Conservation (phyloP, 768 basidiomycete genomes). For the Boletus speciosus region DNA sequence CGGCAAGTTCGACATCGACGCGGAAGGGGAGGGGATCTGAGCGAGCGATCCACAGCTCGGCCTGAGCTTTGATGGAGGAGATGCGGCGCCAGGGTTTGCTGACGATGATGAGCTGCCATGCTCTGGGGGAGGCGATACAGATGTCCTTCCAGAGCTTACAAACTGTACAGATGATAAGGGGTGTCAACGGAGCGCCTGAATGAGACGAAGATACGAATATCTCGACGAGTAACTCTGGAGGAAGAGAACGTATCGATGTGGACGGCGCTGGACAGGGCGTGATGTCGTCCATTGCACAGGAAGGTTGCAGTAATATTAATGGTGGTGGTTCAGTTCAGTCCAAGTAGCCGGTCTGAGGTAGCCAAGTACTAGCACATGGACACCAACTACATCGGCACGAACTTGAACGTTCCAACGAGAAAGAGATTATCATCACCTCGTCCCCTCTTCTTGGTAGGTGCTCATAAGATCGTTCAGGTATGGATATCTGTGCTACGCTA, state of each 20-base stretch:
- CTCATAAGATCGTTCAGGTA: too few species aligned
- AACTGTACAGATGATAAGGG: slow-evolving; percentile 49
- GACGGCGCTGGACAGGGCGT: background rate
- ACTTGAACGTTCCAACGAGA: too few species aligned
- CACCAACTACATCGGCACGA: too few species aligned
- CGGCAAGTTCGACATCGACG: slow-evolving; percentile 47
- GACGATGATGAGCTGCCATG: slow-evolving; percentile 61
- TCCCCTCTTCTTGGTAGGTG: too few species aligned
- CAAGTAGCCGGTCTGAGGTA: background rate
- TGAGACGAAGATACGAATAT: slow-evolving; percentile 49
- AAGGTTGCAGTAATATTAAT: background rate
- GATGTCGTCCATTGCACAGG: background rate
- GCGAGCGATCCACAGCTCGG: slow-evolving; percentile 49
- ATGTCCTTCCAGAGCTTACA: slow-evolving; percentile 59
- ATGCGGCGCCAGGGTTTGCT: slow-evolving; percentile 38
- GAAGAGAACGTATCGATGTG: slow-evolving; percentile 36
- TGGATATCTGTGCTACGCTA: too few species aligned
- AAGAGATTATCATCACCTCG: too few species aligned
- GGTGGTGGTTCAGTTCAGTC: background rate
- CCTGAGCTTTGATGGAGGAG: slow-evolving; percentile 43
- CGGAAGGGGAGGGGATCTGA: slow-evolving; percentile 55
- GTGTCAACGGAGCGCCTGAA: slow-evolving; percentile 43
- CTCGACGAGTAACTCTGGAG: slow-evolving; percentile 60
- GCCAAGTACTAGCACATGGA: too few species aligned
- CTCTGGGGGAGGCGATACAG: slow-evolving; percentile 47